Conservation (phyloP, 1,284 basidiomycete species). For the Coniferiporia sulphurascens region DNA sequence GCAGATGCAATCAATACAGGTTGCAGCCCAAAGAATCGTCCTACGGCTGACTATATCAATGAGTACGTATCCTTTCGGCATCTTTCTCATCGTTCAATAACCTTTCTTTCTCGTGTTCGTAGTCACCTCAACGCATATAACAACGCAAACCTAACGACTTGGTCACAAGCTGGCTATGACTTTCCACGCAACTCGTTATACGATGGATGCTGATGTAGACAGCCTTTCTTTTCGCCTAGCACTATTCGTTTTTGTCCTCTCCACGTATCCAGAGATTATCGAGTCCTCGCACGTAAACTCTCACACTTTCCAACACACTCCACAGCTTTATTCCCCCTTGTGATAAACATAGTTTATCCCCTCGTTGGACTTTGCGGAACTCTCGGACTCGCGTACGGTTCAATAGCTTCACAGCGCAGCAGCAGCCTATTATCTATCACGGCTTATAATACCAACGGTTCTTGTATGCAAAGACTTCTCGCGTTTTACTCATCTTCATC, state of each 20-base stretch:
- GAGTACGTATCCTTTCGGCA: constrained; percentile 32
- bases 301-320: too few relatives aligned
- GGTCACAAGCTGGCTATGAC: constrained; percentile 58
- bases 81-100: neutral
- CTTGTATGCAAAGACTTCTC: neutral
- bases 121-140: constrained; percentile 66
- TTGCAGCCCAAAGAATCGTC: constrained; percentile 35
- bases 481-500: neutral
- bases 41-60: constrained; percentile 50
- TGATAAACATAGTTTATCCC: neutral
- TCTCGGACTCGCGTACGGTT: neutral
- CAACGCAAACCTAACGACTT: constrained; percentile 72
- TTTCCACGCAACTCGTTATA: constrained; percentile 66
- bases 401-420: neutral
- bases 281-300: too few relatives aligned
- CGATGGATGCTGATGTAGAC: constrained; percentile 44
- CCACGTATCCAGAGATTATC: too few relatives aligned
- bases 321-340: too few relatives aligned
- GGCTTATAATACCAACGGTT: neutral
- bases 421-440: neutral
- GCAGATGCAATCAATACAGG: constrained; percentile 32
- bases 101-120: constrained; percentile 13
- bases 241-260: too few relatives aligned
- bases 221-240: neutral
- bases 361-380: neutral